These are phyloP conservation scores for Candida khao-thaluensis DNA, from an alignment of 805 yeast species.

Conservation along the genomic window DNA sequence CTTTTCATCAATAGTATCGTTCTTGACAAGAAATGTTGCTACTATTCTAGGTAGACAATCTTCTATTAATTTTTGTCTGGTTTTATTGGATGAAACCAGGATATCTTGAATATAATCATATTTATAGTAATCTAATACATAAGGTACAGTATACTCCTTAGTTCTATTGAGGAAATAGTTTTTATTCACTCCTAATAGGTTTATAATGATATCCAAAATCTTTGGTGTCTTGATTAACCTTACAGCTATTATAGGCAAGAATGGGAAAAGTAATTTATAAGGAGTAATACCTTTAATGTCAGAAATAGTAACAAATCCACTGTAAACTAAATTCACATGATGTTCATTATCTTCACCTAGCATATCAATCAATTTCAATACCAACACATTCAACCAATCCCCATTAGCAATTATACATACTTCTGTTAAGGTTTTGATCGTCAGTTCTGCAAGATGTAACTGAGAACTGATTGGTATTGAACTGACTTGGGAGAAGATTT, in stretches of 20 bases:
- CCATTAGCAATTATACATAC: slow-evolving; percentile 62
- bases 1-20: slow-evolving; percentile 45
- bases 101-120: slow-evolving; percentile 62
- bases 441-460: slow-evolving; percentile 54
- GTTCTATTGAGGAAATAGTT: slow-evolving; percentile 67
- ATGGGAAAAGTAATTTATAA: slow-evolving; percentile 78
- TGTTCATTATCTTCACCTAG: slow-evolving; percentile 66
- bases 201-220: slow-evolving; percentile 59
- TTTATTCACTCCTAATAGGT: slow-evolving; percentile 60
- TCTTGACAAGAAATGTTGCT: slow-evolving; percentile 57
- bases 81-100: slow-evolving; percentile 49
- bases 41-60: slow-evolving; percentile 51
- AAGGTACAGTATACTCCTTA: slow-evolving; percentile 72
- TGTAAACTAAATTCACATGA: slow-evolving; percentile 66
- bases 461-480: slow-evolving; percentile 34
- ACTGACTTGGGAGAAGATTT: slow-evolving; percentile 40
- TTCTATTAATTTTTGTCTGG: slow-evolving; percentile 48
- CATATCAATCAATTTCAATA: slow-evolving; percentile 63
- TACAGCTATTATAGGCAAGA: slow-evolving; percentile 68
- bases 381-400: slow-evolving; percentile 63
- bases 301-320: slow-evolving; percentile 61
- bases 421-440: slow-evolving; percentile 61
- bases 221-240: slow-evolving; percentile 59
- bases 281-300: slow-evolving; percentile 57
- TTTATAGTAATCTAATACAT: slow-evolving; percentile 64